Base-by-base conservation (phyloP, 768 basidiomycete genomes). In the Suillus plorans region DNA sequence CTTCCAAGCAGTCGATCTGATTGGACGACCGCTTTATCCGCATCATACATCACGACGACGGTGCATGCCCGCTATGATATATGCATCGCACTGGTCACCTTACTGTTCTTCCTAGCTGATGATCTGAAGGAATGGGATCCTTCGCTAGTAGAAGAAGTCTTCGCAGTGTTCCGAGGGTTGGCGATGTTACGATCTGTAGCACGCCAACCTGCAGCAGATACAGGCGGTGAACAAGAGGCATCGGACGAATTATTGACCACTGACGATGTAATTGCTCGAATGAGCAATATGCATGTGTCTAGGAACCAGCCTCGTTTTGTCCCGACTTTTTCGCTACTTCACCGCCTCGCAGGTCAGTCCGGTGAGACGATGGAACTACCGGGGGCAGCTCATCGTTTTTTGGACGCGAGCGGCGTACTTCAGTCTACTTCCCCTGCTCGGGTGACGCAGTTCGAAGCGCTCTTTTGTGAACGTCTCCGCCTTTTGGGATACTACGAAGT, bases 81-180 rank as follows among this genome's bases (percentile, higher is more conserved):
- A 39, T 86, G 86, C 65, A 79, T 91, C 25, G 82, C 86, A 13
- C 77, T 94, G 53, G 77, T 91, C 60, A 82, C 83, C 28, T 75
- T 93, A 34, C 80, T 94, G 20, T 88, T 92, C 73, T 91, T 92
- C 79, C 79, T 91, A 60, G 81, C 86, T 8, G 86, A 88, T 31
- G 84, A 87, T 45, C 76, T 89, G n/a, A 77, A 78, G 42, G 76
- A 80, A 41, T 90, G 89, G 87, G 86, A 89, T 70, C 85, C 86
- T 20, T 78, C 86, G 25, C 70, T 91, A 34, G 74, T 91, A 56
- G 87, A 86, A 10, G 90, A 93, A 72, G 84, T 92, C 28, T 89
- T 94, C 73, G 89, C 90, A 9, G 86, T 93, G 34, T 92, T 90
- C 69, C 84, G 91, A n/a, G 90, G 90, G 16, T 78, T 91, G 28